A percentile compares a stretch with the other conserved stretches of the same genome.
Conservation (phyloP, 495 filamentous ascomycete species). For the Podospora australis region DNA sequence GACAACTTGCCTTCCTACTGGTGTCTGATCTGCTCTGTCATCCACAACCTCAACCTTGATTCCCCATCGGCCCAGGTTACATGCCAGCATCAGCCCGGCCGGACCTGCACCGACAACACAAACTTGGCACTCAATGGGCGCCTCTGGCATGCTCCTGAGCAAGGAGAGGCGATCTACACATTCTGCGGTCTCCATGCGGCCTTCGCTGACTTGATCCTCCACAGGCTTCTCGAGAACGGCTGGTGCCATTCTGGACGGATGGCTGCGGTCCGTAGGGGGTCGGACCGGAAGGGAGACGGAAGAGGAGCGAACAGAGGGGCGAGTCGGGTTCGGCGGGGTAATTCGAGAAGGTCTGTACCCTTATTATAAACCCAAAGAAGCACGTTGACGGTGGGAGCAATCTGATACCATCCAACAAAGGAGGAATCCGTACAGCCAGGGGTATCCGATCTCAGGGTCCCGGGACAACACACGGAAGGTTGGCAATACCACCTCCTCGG, state of each 20-base stretch:
- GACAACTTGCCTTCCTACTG: constrained; percentile 46
- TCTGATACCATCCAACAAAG: constrained; percentile 2
- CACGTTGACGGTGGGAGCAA: neutral
- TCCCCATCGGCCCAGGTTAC: constrained; percentile 60
- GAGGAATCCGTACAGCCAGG: neutral
- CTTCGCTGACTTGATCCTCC: constrained; percentile 23
- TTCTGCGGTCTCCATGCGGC: constrained; percentile 16
- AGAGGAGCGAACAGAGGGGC: neutral
- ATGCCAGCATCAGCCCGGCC: constrained; percentile 64
- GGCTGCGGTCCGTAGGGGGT: neutral
- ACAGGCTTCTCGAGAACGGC: constrained; percentile 20
- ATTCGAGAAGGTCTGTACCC: neutral
- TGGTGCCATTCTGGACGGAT: constrained; percentile 20
- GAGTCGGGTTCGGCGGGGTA: neutral
- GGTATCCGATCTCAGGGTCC: neutral
- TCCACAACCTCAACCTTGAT: constrained; percentile 56
- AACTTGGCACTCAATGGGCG: constrained; percentile 41
- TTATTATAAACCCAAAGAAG: constrained; percentile 1
- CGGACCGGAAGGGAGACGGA: neutral
- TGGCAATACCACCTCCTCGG: neutral
- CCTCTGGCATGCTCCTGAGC: constrained; percentile 33
- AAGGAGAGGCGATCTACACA: constrained; percentile 31
- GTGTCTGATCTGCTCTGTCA: constrained; percentile 54
- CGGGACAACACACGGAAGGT: neutral
- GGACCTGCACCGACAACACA: constrained; percentile 67